A percentile compares a stretch with the other conserved stretches of the same genome.
Conservation (phyloP, 352 stramenopile genomes). For the Phytophthora foliorum region DNA sequence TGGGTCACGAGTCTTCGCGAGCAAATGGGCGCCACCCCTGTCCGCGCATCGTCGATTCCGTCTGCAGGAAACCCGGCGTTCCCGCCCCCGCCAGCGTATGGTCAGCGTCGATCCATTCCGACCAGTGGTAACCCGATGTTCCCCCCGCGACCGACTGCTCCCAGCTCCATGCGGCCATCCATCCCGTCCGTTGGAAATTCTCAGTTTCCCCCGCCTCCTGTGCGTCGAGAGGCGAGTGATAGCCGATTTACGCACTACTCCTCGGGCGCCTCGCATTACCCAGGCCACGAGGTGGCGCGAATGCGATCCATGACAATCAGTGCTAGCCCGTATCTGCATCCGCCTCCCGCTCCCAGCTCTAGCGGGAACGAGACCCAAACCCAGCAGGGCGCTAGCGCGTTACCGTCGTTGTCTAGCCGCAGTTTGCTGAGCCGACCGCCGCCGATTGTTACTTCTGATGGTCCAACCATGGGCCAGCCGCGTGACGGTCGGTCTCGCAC, state of each 20-base stretch:
- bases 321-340: constrained; percentile 53
- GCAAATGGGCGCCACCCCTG: constrained; percentile 45
- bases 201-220: constrained; percentile 68
- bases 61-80: constrained; percentile 70
- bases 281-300: constrained; percentile 46
- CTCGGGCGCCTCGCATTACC: constrained; percentile 24
- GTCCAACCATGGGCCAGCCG: constrained; percentile 74
- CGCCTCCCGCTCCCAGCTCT: constrained; percentile 20
- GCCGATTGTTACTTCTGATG: constrained; percentile 33
- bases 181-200: constrained; percentile 61
- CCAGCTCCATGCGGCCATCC: constrained; percentile 49
- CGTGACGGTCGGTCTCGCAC: constrained; percentile 87
- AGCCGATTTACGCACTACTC: constrained; percentile 44
- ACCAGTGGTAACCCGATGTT: constrained; percentile 76
- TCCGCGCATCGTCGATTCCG: constrained; percentile 57
- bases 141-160: constrained; percentile 52
- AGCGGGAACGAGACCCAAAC: constrained; percentile 23
- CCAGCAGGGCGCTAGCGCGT: constrained; percentile 31
- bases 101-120: constrained; percentile 72
- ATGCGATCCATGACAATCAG: constrained; percentile 77
- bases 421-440: constrained; percentile 46
- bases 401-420: constrained; percentile 73
- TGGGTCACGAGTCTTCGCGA: constrained; percentile 87
- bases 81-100: constrained; percentile 59
- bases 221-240: constrained; percentile 45